Base-by-base conservation (phyloP, 73 alveolate genomes). In the Paramecium pentaurelia region DNA sequence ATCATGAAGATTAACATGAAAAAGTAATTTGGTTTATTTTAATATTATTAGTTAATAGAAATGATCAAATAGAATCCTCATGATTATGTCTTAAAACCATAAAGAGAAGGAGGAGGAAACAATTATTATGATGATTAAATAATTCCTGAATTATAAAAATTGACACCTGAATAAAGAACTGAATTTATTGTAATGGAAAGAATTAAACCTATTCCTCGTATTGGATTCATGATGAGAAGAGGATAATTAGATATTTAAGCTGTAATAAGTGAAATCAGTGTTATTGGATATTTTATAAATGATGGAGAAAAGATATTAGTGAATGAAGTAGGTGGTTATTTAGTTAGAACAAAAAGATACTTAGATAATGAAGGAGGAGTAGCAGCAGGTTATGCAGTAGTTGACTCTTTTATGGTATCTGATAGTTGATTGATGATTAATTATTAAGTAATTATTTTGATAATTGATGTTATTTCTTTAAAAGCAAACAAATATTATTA, bases 301-400 rank as follows among this genome's bases (percentile, higher is more conserved):
- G 87, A 87, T 12, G 86, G 58, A 10, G 38, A 59, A 37, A 87
- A 87, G 4, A 87, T 68, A 64, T 28, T 87, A 1, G 60, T 37
- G 32, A 87, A 87, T 37, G 59, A 68, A 64, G 88, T 77, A n/a
- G 93, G 93, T 64, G 93, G 93, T 0, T 87, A 87, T 68, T n/a
- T 87, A 8, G 75, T 87, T 27, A 87, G 93, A n/a, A 60, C 93
- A 36, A 87, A 87, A 36, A 87, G 93, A 87, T 87, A 87, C 60
- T 87, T 87, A 28, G 93, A 87, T 87, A 68, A 87, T 68, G 93
- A 87, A 87, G 93, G 93, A 7, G 93, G 93, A 30, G 93, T 87
- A 1, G 86, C 83, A 20, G 88, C 93, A 59, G 93, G 93, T 38
- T 87, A 87, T 87, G 83, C 93, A 25, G 93, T 87, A 8, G 86